Conservation (phyloP, 805 yeast genomes). For the Blastobotrys mokoenaii region DNA sequence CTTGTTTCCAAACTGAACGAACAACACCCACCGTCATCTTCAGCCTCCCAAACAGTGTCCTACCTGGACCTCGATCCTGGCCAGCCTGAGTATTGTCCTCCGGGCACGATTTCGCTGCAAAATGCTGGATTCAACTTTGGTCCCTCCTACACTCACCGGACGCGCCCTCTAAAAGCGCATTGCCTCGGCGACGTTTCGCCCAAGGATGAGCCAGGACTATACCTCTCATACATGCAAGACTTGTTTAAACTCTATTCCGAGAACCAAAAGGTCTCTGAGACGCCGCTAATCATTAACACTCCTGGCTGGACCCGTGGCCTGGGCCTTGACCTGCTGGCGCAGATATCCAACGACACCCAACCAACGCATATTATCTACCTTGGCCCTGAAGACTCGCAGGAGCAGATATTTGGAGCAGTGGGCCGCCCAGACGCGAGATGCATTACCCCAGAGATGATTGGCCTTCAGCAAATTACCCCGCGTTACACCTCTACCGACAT, state of each 20-base stretch:
- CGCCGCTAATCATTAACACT: constrained; percentile 55
- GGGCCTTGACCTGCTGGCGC: constrained; percentile 58
- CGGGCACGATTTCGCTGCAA: constrained; percentile 59
- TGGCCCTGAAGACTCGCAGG: constrained; percentile 30
- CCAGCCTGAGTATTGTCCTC: constrained; percentile 69
- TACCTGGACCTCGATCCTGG: constrained; percentile 83
- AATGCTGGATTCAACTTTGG: constrained; percentile 32
- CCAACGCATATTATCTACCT: constrained; percentile 55
- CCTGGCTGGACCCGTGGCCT: constrained; percentile 92
- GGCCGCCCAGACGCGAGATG: not conserved
- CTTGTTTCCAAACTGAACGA: constrained; percentile 26
- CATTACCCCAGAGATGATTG: not conserved
- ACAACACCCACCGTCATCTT: not conserved
- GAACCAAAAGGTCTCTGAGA: not conserved
- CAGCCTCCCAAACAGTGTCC: constrained; percentile 29
- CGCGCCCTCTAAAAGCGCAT: constrained; percentile 19
- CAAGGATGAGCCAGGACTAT: constrained; percentile 52
- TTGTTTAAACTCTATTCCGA: constrained; percentile 31
- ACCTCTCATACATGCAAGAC: constrained; percentile 35
- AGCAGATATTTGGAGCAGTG: not conserved
- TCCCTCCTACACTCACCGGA: constrained; percentile 25
- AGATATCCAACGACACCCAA: constrained; percentile 32
- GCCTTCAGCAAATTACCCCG: not conserved
- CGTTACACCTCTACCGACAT: constrained; percentile 16
- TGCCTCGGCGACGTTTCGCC: constrained; percentile 66